Base-by-base conservation (phyloP, 2,329 filamentous ascomycete genomes). In the Paecilomyces formosus region DNA sequence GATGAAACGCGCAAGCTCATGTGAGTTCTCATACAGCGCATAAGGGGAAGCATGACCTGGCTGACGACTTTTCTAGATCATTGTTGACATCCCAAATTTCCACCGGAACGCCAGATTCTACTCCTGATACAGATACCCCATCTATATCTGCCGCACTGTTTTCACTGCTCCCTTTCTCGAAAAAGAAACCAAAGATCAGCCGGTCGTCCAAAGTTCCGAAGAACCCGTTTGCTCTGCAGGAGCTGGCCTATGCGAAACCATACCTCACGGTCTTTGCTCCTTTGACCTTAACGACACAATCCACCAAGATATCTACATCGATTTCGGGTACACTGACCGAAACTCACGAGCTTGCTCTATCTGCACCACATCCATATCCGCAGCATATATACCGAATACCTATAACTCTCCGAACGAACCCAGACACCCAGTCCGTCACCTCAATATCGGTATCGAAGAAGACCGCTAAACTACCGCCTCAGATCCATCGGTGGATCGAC, bases 251-350 rank as follows among this genome's bases (percentile, higher is more conserved):
- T 60, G 84, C 88, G 55, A 74, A 88, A 2, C 85, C 87, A 0
- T 91, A 88, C 63, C 78, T 92, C 0, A 83, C 88, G 53, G 79
- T 88, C 8, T 91, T 94, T 65, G 88, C 85, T 0, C 84, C 88
- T 0, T 79, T 94, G 13, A 78, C 77, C 0, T 85, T 89, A 58
- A 66, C 61, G 5, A 59, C 70, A 13, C 65, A 69, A 31, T 73
- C 69, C 26, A 67, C 58, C n/a, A 64, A 65, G 49, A 55, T 65
- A 9, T 61, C 67, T 8, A 59, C 64, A 8, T 59, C 64, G 22
- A 55, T 65, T 22, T 54, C 63, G 4, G 58, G 60, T 13, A 53
- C 54, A 9, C 56, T 74, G 9, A 59, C 66, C 2, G 72, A 76
- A 60, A 72, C 60, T 45, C 72, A 76, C 61, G 66, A 66, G 13